phyloP scores from a whole-genome alignment of 2,329 filamentous ascomycete species.

The Venturia effusa region DNA sequence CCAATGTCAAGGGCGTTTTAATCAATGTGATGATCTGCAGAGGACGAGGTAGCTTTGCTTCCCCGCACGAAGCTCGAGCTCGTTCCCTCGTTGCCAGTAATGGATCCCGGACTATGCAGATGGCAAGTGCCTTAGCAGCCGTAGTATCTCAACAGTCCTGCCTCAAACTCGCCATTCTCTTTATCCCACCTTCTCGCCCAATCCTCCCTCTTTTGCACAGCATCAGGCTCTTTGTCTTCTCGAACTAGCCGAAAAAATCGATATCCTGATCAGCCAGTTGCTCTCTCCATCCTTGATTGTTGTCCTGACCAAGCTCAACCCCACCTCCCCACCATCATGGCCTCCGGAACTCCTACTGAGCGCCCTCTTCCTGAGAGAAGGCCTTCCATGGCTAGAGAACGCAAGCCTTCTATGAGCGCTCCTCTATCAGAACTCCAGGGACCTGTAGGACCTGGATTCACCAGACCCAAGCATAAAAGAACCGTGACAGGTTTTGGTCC shows the following conservation, averaged over 20 bases:
- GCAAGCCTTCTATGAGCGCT: conserved; percentile 69
- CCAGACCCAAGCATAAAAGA: conserved; percentile 90
- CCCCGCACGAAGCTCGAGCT: not conserved
- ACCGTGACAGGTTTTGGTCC: conserved; percentile 92
- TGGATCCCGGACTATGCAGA: not conserved
- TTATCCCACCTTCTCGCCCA: not conserved
- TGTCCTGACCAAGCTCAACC: not conserved
- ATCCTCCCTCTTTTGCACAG: not conserved
- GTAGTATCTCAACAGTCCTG: not conserved
- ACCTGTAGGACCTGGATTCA: conserved; percentile 74
- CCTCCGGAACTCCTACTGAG: conserved; percentile 19
- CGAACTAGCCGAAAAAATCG: not conserved
- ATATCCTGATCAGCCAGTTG: not conserved
- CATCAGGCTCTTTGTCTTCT: not conserved
- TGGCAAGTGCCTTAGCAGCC: not conserved
- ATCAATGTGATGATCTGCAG: not conserved
- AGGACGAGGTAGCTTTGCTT: not conserved
- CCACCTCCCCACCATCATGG: conserved; percentile 9
- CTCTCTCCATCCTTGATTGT: not conserved
- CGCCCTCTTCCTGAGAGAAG: not conserved
- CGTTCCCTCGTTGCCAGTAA: not conserved
- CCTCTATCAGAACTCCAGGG: conserved; percentile 81
- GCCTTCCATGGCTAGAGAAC: conserved; percentile 48
- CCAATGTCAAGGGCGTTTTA: not conserved
- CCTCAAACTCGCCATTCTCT: not conserved